Base-by-base conservation (phyloP, 345 rosid species). In the Aegle marmelos region DNA sequence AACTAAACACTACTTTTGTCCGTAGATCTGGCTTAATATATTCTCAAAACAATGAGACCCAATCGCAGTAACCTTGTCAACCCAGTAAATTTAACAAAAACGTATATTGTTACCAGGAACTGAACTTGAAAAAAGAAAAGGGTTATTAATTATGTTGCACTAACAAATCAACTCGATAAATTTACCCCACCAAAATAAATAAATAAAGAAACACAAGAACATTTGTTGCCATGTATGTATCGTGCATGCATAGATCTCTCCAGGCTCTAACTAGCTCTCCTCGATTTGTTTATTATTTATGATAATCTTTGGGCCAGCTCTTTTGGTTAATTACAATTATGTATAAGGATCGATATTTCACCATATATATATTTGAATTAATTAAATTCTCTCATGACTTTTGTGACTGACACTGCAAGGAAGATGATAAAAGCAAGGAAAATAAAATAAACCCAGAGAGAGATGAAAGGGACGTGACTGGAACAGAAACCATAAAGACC, bases 381-480 rank as follows among this genome's bases (percentile, higher is more conserved):
- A 50, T 68, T 27, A 13, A 16, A 24, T 39, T 70, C 66, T 72
- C 77, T 68, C 58, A 84, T 79, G 80, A 70, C 81, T 68, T 78
- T 83, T 78, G 68, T 60, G 72, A 63, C 88, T 82, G 83, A 86
- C 85, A 80, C 61, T 72, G 37, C 72, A 75, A 76, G 74, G 73
- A 72, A 67, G 71, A 79, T 79, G 82, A 81, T 70, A 78, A 79
- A 78, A 82, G 80, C 64, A 39, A 41, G 65, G 74, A 76, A 76
- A 72, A 80, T 13, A 57, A 57, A 64, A 76, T 24, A 37, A 41
- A 39, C 54, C 66, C 66, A 41, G 75, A 69, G 70, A 54, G 78
- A 72, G 81, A 68, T 64, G 92, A 89, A 83, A 89, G 79, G 21
- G 90, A 88, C 93, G 25, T 85, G 86, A 89, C 93, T 82, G 70